A percentile compares a stretch with the other conserved stretches of the same genome.
These are phyloP conservation scores for Glaciozyma antarctica DNA, from an alignment of 768 basidiomycete genomes.

Conservation along the genomic window DNA sequence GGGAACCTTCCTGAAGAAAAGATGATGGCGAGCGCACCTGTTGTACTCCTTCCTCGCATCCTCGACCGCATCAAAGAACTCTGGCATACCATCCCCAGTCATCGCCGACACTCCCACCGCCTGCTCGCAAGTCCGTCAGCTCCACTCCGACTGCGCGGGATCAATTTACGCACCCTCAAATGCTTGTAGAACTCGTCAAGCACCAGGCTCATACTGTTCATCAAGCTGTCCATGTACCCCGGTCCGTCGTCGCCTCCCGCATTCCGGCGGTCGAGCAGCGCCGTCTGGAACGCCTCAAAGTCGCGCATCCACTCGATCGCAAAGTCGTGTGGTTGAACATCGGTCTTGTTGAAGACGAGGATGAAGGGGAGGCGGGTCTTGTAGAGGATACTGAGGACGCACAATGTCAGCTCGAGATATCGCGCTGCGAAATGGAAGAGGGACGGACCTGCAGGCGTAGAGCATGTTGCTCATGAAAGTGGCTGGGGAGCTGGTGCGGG, in stretches of 20 bases:
- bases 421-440: background rate
- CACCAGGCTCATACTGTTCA: conserved; percentile 98
- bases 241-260: conserved; percentile 56
- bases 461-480: conserved; percentile 99
- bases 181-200: conserved; percentile 98
- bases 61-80: conserved; percentile 86
- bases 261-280: conserved; percentile 55
- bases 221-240: conserved; percentile 95
- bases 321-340: conserved; percentile 79
- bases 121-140: conserved; percentile 41
- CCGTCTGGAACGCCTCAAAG: conserved; percentile 88
- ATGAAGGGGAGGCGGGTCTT: conserved; percentile 97
- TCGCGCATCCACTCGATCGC: conserved; percentile 98
- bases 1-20: background rate
- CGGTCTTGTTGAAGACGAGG: conserved; percentile 97
- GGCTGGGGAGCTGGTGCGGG: conserved; percentile 82
- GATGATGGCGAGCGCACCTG: conserved; percentile 49
- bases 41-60: conserved; percentile 79
- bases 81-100: conserved; percentile 87
- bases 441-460: conserved; percentile 84
- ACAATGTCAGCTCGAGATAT: background rate
- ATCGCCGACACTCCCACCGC: conserved; percentile 90
- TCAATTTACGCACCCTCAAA: conserved; percentile 55
- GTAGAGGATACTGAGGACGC: conserved; percentile 67
- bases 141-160: conserved; percentile 1